A percentile compares a stretch with the other conserved stretches of the same genome.
These are phyloP conservation scores for Bacidia rubella DNA, from an alignment of 495 filamentous ascomycete species.

Conservation along the genomic window DNA sequence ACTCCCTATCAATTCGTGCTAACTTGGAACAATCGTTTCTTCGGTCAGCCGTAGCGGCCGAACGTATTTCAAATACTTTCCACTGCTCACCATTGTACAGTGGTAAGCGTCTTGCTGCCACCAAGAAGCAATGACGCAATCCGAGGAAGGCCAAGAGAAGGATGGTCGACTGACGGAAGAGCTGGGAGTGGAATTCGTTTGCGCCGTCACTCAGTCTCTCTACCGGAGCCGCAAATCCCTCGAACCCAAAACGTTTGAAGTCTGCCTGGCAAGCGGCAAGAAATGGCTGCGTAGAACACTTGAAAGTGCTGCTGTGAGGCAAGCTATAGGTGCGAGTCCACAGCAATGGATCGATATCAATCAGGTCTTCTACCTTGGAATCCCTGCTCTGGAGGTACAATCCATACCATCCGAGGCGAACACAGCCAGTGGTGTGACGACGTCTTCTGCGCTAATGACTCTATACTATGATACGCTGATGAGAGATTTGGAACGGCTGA, in stretches of 20 bases:
- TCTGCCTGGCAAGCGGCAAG: conserved; percentile 25
- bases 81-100: no score
- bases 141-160: not conserved
- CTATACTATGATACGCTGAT: conserved; percentile 60
- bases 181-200: conserved; percentile 35
- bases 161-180: conserved; percentile 30
- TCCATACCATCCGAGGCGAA: conserved; percentile 47
- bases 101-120: no score
- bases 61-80: no score
- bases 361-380: conserved; percentile 44
- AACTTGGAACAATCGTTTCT: no score
- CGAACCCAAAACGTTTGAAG: conserved; percentile 31
- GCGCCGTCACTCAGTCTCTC: conserved; percentile 42
- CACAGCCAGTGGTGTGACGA: conserved; percentile 39
- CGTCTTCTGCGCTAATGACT: conserved; percentile 57
- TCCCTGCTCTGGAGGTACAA: conserved; percentile 48
- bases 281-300: conserved; percentile 37
- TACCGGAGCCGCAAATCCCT: conserved; percentile 31
- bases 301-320: conserved; percentile 45
- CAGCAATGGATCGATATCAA: conserved; percentile 59
- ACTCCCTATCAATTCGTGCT: no score
- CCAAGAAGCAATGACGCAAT: not conserved
- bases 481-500: conserved; percentile 70
- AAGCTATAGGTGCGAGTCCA: conserved; percentile 35
- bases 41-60: no score